Evolutionary conservation across 2,329 filamentous ascomycete species (phyloP), one percentile per base, ranked within the genome.

Genomic region (Clonostachys sp.): DNA sequence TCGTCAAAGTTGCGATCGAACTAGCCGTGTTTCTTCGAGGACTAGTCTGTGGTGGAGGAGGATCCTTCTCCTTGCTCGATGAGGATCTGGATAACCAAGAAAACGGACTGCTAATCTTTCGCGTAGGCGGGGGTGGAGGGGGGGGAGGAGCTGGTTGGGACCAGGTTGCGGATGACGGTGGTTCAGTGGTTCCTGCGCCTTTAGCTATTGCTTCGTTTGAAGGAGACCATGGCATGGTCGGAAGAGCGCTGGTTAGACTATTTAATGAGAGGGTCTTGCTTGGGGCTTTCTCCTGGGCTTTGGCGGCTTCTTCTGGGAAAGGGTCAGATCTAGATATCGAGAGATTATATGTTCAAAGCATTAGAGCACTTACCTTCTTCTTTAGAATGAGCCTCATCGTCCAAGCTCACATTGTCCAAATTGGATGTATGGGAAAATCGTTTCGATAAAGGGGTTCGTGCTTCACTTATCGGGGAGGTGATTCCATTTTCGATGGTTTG

Each of bases 51-150:
- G 86, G 77, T 6, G 80, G 77, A 12, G 83, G 77, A 17, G 61
- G 58, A 9, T 81, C 75, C 53, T 78, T 77, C 5, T 75, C 72
- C 57, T 84, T 84, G 45, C 69, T 72, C 35, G 77, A 75, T 12
- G 82, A 80, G 62, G 77, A 85, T 55, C 89, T 76, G 34, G 89
- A 89, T 38, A 95, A 77, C 84, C 89, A 92, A 38, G 89, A 82
- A 58, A 95, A 95, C n/a, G 87, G 89, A 55, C 89, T 89, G 9
- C 89, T 91, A 47, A 95, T 79, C 64, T 94, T 95, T 60, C 90
- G 77, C 50, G 78, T 55, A 12, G 72, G 68, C 3, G 74, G 68
- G 17, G 61, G 56, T 18, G 61, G 51, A 24, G 55, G 56, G 16
- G 56, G 48, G 5, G 66, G 56, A 44, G 63, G 38, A 67, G 54